Percentiles rank a stretch among this genome's conserved stretches.
These are phyloP conservation scores for Acacia crassicarpa DNA, from an alignment of 306 rosid genomes.

Conservation along the genomic window DNA sequence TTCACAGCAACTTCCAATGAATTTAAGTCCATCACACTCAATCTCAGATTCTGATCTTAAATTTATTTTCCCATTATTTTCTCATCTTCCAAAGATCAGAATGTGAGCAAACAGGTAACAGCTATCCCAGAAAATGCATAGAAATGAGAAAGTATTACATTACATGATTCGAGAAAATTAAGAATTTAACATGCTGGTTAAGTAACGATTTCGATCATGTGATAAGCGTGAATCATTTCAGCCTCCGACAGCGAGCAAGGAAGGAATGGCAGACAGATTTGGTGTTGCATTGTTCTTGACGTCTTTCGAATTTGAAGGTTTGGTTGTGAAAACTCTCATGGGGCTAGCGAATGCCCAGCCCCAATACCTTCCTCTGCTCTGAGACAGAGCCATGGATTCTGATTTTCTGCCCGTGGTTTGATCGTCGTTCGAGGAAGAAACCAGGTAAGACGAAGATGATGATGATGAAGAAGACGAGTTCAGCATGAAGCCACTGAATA, in stretches of 20 bases:
- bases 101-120: constrained; percentile 11
- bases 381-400: constrained; percentile 26
- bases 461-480: constrained; percentile 75
- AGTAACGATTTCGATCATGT: not conserved
- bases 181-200: not conserved
- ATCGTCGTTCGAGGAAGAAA: constrained; percentile 67
- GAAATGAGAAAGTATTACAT: constrained; percentile 4
- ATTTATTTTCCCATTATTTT: constrained; percentile 6
- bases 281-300: constrained; percentile 55
- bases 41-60: not conserved
- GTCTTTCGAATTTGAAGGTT: constrained; percentile 51
- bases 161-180: not conserved
- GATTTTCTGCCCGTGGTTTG: constrained; percentile 38
- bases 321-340: constrained; percentile 72
- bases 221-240: constrained; percentile 29
- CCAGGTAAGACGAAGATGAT: constrained; percentile 72
- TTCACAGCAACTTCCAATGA: constrained; percentile 17
- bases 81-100: constrained; percentile 16
- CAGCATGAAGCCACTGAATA: constrained; percentile 86
- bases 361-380: constrained; percentile 64
- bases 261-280: constrained; percentile 72
- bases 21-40: constrained; percentile 30
- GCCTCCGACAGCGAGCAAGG: constrained; percentile 65
- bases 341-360: constrained; percentile 96
- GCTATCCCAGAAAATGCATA: constrained; percentile 1